Conservation (phyloP, 129 eudicot species). For the Oenanthe sinensis region DNA sequence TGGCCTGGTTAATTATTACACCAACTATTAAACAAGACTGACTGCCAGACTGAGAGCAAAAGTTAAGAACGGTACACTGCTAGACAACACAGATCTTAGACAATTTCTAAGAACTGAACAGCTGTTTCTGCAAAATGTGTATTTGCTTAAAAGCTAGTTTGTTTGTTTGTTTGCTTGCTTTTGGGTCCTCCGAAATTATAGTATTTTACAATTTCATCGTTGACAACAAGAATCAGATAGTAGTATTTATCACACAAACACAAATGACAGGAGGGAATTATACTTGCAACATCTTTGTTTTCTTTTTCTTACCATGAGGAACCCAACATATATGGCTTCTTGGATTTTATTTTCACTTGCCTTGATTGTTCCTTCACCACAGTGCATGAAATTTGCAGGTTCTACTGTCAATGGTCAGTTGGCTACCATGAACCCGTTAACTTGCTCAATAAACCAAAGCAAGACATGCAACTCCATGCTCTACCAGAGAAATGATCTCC, state of each 20-base stretch:
- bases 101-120: not conserved
- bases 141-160: not conserved
- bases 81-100: no score
- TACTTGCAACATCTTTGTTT: not conserved
- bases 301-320: not conserved
- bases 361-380: not conserved
- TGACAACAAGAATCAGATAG: not conserved
- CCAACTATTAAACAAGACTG: no score
- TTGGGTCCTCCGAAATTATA: not conserved
- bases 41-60: no score
- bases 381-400: not conserved
- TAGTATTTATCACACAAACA: not conserved
- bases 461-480: not conserved
- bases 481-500: conserved; percentile 32
- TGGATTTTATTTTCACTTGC: not conserved
- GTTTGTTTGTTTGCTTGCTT: not conserved
- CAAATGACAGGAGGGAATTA: not conserved
- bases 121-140: not conserved
- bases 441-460: not conserved
- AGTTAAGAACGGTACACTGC: no score
- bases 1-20: no score
- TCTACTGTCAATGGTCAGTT: not conserved
- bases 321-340: conserved; percentile 2
- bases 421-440: not conserved
- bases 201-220: no score